Base-by-base conservation (phyloP, 2,329 filamentous ascomycete genomes). In the Claviceps spartinae region DNA sequence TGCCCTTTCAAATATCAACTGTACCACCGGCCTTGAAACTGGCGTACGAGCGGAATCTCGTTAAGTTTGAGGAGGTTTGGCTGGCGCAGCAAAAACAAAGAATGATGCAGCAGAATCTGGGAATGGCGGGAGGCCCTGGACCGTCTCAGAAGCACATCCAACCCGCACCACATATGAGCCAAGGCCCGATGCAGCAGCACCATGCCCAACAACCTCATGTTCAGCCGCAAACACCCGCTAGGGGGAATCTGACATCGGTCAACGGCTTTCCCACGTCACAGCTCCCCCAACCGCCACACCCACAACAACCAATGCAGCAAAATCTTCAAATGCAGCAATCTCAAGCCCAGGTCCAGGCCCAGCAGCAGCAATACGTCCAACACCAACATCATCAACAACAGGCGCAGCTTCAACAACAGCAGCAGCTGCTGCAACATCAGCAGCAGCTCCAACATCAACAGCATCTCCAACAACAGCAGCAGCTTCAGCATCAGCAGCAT, bases 1-100 rank as follows among this genome's bases (percentile, higher is more conserved):
- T 88, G 47, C 77, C 77, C 0, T 73, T 76, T 50, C 83, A 87
- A 56, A 70, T 79, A 51, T 84, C 83, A 1, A 77, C 73, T 9
- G 88, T 86, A 0, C 75, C 81, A 2, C 76, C 79, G 53, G 82
- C 93, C 58, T 66, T 96, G 58, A 81, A 82, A 59, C 74, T 77
- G 30, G 76, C 87, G 6, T 95, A 93, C 65, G 83, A 89, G 60
- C 76, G 79, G 38, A 89, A 90, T 58, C 69, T 96, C 5, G 70
- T 78, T 26, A 78, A 82, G 36, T 96, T 95, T 57, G 90, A 96
- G 63, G 79, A 83, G 54, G 78, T 77, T 2, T 85, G 78, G 71
- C 62, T 76, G 38, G 71, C 74, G 37, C 77, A 78, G 58, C 79
- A 80, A 55, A 73, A 72, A 57, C 72, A 71, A 26, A 70, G 73